phyloP scores from a whole-genome alignment of 805 yeast genomes.

The Saccharomycopsis schoenii region DNA sequence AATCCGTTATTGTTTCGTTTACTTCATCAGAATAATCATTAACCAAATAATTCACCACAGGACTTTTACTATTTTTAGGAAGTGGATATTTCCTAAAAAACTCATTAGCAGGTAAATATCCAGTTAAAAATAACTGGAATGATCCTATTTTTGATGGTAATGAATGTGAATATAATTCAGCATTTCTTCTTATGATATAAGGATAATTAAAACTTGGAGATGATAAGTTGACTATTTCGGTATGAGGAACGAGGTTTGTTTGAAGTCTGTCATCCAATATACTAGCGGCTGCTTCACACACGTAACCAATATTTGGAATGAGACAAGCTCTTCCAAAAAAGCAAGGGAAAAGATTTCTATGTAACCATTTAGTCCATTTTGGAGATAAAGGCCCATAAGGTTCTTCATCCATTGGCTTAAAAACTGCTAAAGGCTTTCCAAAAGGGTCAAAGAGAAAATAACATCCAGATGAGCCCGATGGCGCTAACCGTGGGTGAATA shows the following conservation, averaged over 20 bases:
- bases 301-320: constrained; percentile 63
- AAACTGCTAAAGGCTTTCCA: constrained; percentile 42
- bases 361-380: constrained; percentile 74
- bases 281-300: constrained; percentile 65
- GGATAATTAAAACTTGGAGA: constrained; percentile 45
- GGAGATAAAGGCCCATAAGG: constrained; percentile 74
- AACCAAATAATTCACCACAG: background rate
- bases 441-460: constrained; percentile 41
- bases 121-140: constrained; percentile 51
- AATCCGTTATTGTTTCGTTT: constrained; percentile 6
- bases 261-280: constrained; percentile 51
- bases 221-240: constrained; percentile 44
- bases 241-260: constrained; percentile 53
- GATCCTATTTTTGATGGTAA: constrained; percentile 49
- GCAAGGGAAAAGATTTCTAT: constrained; percentile 65
- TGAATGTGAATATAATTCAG: constrained; percentile 20
- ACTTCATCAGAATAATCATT: background rate
- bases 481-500: constrained; percentile 41
- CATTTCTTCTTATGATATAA: constrained; percentile 32
- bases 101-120: constrained; percentile 49
- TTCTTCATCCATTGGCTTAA: constrained; percentile 74
- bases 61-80: constrained; percentile 26
- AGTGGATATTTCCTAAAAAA: constrained; percentile 49
- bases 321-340: constrained; percentile 66
- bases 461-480: constrained; percentile 63